phyloP scores from a whole-genome alignment of 2,329 filamentous ascomycete genomes.

The Fusarium austroafricanum region DNA sequence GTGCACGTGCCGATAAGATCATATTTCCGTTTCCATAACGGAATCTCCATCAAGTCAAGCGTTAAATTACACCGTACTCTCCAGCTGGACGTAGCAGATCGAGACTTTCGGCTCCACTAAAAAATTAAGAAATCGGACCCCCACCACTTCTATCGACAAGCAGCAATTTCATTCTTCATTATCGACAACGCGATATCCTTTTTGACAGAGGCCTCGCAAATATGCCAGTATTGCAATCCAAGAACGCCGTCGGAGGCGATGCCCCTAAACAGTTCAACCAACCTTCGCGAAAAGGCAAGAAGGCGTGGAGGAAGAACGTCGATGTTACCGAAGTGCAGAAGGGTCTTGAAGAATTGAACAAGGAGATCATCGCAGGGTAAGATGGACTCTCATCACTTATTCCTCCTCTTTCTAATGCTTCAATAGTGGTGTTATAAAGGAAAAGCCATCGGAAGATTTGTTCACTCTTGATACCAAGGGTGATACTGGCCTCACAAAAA shows the following conservation, averaged over 20 bases:
- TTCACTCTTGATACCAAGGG: conserved; percentile 85
- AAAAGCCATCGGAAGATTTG: conserved; percentile 84
- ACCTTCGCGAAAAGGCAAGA: conserved; percentile 95
- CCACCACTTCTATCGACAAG: conserved; percentile 43
- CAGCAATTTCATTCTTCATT: conserved; percentile 36
- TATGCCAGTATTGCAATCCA: conserved; percentile 67
- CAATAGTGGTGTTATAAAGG: conserved; percentile 81
- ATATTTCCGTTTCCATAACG: conserved; percentile 15
- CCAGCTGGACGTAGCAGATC: conserved; percentile 17
- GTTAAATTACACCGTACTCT: conserved; percentile 7
- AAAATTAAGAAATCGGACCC: conserved; percentile 46
- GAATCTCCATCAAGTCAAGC: conserved; percentile 19
- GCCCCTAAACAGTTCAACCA: conserved; percentile 87
- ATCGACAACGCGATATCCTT: conserved; percentile 23
- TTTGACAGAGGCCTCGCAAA: conserved; percentile 32
- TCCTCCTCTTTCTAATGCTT: conserved; percentile 30
- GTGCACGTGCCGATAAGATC: conserved; percentile 46
- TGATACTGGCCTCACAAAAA: conserved; percentile 72
- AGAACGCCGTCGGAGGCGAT: conserved; percentile 59
- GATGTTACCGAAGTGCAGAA: conserved; percentile 87
- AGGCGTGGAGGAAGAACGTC: conserved; percentile 98
- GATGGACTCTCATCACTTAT: conserved; percentile 25
- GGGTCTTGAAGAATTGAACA: conserved; percentile 84
- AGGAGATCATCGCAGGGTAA: conserved; percentile 91
- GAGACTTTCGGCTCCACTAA: conserved; percentile 41